Conservation (phyloP, 345 rosid species). For the Populus deltoides region DNA sequence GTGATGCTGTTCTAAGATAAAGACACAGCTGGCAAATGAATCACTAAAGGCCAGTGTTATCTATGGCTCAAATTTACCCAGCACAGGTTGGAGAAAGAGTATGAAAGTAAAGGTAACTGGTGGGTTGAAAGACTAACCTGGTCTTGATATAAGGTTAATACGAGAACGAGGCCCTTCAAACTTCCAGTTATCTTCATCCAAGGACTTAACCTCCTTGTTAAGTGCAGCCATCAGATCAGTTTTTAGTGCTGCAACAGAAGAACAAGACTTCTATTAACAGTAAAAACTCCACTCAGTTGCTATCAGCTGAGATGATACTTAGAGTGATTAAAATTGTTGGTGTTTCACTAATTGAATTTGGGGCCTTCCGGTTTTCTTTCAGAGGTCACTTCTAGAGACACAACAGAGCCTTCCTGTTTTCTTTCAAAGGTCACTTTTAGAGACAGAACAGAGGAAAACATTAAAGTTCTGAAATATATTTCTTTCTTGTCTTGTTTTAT, state of each 20-base stretch:
- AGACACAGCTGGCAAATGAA: not conserved
- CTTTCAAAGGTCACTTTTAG: not conserved
- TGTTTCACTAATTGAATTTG: not conserved
- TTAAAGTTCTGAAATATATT: not conserved
- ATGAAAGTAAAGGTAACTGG: not conserved
- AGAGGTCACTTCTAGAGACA: no score
- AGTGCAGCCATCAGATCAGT: slow-evolving; percentile 71
- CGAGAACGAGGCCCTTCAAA: slow-evolving; percentile 90
- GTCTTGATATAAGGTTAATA: slow-evolving; percentile 64
- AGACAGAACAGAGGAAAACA: not conserved
- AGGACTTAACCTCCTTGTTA: slow-evolving; percentile 71
- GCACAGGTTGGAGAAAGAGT: not conserved
- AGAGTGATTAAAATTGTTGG: not conserved
- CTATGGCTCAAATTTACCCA: not conserved
- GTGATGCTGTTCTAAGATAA: not conserved
- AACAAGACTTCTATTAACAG: not conserved
- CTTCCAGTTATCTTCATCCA: slow-evolving; percentile 95
- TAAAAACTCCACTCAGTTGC: not conserved
- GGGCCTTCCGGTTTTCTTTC: not conserved
- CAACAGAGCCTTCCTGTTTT: not conserved
- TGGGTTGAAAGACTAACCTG: slow-evolving; percentile 45
- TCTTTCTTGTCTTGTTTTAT: not conserved
- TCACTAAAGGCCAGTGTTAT: not conserved
- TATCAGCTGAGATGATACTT: not conserved
- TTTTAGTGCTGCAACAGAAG: slow-evolving; percentile 55